phyloP scores from a whole-genome alignment of 177 flowering plant genomes.

The Telopea speciosissima region DNA sequence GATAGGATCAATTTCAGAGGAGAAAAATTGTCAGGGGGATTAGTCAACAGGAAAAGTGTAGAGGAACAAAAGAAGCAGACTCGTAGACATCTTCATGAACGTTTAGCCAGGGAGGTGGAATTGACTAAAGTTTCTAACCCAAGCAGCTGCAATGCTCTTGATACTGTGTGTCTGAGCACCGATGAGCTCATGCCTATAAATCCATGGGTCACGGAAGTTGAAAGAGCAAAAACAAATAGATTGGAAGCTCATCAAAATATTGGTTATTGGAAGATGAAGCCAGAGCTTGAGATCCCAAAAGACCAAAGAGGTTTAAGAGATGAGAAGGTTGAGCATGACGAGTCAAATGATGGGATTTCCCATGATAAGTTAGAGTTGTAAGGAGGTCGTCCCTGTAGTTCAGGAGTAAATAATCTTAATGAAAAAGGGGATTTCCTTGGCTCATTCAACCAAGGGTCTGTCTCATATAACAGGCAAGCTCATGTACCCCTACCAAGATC shows the following conservation, averaged over 20 bases:
- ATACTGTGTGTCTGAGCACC: background rate
- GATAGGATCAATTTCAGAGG: background rate
- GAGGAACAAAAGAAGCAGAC: background rate
- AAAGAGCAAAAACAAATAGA: conserved; percentile 1
- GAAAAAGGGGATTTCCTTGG: background rate
- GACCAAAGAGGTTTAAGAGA: background rate
- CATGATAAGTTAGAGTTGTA: background rate
- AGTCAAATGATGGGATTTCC: conserved; percentile 2
- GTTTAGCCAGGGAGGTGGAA: background rate
- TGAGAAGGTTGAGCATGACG: background rate
- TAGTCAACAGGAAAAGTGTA: background rate
- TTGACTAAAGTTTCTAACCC: background rate
- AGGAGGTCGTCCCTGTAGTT: background rate
- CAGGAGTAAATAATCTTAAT: background rate
- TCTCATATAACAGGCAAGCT: background rate
- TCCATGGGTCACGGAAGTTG: conserved; percentile 3
- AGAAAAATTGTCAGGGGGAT: conserved; percentile 2
- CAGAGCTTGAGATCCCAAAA: background rate
- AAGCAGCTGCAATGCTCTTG: background rate
- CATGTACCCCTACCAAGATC: background rate
- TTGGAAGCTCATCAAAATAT: background rate
- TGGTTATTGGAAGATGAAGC: too few relatives aligned
- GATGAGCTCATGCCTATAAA: background rate
- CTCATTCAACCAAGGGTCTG: background rate
- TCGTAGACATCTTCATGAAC: background rate